A percentile compares a stretch with the other conserved stretches of the same genome.
These are phyloP conservation scores for Dissoconium aciculare DNA, from an alignment of 2,329 filamentous ascomycete genomes.

Conservation along the genomic window DNA sequence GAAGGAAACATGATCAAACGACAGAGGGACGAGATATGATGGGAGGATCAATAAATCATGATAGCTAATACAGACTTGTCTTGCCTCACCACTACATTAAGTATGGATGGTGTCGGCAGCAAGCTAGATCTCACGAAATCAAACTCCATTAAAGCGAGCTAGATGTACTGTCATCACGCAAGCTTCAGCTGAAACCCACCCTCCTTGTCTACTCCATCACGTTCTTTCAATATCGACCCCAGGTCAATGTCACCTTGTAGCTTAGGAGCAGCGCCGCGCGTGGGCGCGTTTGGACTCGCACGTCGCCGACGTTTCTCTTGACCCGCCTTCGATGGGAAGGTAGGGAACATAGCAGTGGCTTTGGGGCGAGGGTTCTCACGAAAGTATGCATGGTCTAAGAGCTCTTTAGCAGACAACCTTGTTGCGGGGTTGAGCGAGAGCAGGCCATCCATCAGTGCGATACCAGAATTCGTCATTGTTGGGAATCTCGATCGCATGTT, in stretches of 20 bases:
- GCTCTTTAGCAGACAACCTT: slow-evolving; percentile 56
- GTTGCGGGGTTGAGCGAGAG: slow-evolving; percentile 58
- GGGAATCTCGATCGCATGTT: slow-evolving; percentile 66
- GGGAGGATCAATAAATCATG: too few relatives aligned
- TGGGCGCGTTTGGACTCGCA: slow-evolving; percentile 70
- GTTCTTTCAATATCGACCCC: slow-evolving; percentile 35
- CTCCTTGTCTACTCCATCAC: slow-evolving; percentile 34
- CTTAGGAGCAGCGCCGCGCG: slow-evolving; percentile 42
- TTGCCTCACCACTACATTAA: too few relatives aligned
- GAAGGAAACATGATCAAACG: too few relatives aligned
- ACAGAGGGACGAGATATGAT: too few relatives aligned
- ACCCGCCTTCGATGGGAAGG: slow-evolving; percentile 87
- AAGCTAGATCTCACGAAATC: too few relatives aligned
- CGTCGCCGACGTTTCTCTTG: slow-evolving; percentile 64
- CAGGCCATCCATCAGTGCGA: slow-evolving; percentile 51
- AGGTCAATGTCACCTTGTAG: slow-evolving; percentile 31
- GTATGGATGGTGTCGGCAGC: too few relatives aligned
- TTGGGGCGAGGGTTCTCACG: slow-evolving; percentile 79
- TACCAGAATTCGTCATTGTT: slow-evolving; percentile 61
- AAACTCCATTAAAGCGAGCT: too few relatives aligned
- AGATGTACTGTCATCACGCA: too few relatives aligned
- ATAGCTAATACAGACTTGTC: too few relatives aligned
- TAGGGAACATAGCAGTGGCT: slow-evolving; percentile 83
- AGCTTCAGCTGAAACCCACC: slow-evolving; percentile 31
- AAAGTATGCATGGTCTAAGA: slow-evolving; percentile 75